phyloP scores from a whole-genome alignment of 768 basidiomycete species.

The Auriscalpium microsporum region DNA sequence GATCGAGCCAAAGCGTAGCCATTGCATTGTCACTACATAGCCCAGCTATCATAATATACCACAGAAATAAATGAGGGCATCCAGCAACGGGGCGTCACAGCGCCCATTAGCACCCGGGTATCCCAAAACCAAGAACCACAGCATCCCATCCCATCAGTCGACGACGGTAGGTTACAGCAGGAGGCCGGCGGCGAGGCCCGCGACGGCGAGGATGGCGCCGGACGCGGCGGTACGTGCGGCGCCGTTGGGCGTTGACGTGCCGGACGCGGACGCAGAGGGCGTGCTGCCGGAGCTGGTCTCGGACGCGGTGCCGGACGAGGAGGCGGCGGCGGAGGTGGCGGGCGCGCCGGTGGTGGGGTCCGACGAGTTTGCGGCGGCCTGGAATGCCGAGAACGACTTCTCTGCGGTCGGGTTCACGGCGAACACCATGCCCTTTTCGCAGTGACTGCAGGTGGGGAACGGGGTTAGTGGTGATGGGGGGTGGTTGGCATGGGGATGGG shows the following conservation, averaged over 20 bases:
- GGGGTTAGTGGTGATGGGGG: neutral
- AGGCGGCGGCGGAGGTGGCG: neutral
- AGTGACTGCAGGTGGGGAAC: constrained; percentile 15
- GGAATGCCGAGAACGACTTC: constrained; percentile 20
- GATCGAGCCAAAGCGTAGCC: neutral
- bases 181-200: constrained; percentile 12
- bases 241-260: neutral
- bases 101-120: neutral
- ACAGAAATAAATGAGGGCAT: neutral
- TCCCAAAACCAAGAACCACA: neutral
- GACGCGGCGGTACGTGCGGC: neutral
- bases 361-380: constrained; percentile 10
- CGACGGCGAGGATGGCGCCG: constrained; percentile 5
- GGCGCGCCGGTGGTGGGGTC: constrained; percentile 1
- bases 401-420: constrained; percentile 21
- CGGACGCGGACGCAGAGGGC: neutral
- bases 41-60: constrained; percentile 13
- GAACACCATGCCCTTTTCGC: constrained; percentile 23
- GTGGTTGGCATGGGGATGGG: neutral
- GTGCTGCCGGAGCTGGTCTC: neutral
- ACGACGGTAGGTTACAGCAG: constrained; percentile 3
- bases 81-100: neutral
- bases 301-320: neutral
- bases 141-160: too few species aligned
- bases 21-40: constrained; percentile 12